A percentile compares a stretch with the other conserved stretches of the same genome.
Evolutionary conservation across 352 stramenopile genomes (phyloP).

Genomic region (Elongisporangium prolatum): DNA sequence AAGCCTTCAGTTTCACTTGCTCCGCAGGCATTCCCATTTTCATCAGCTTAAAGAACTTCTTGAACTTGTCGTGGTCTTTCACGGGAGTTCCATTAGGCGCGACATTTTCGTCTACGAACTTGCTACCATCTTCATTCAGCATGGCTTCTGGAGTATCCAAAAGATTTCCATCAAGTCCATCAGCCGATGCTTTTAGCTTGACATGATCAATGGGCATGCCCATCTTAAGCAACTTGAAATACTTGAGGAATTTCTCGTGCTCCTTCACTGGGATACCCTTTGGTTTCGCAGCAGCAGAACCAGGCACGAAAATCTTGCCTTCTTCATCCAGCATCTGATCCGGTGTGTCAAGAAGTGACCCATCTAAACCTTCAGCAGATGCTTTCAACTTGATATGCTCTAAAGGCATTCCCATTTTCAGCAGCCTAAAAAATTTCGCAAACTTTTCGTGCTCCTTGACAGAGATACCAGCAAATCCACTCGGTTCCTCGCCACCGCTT

Average conservation of each 20-base stretch:
- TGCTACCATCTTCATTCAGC: conserved; percentile 55
- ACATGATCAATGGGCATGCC: conserved; percentile 79
- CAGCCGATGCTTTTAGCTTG: conserved; percentile 65
- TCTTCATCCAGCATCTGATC: conserved; percentile 51
- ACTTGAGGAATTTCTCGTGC: conserved; percentile 71
- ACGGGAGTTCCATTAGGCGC: conserved; percentile 32
- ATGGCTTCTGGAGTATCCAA: conserved; percentile 64
- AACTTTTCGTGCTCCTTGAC: conserved; percentile 90
- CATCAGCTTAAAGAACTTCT: conserved; percentile 73
- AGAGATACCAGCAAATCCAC: conserved; percentile 30
- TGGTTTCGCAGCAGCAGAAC: neutral
- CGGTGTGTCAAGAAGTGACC: conserved; percentile 41
- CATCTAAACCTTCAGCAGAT: conserved; percentile 54
- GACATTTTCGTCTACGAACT: conserved; percentile 13
- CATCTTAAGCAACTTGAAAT: conserved; percentile 82
- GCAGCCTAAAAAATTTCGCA: conserved; percentile 94
- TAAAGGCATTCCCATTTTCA: conserved; percentile 84
- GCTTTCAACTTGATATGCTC: conserved; percentile 90
- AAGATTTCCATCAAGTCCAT: conserved; percentile 87
- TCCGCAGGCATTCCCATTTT: conserved; percentile 78
- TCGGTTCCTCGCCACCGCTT: conserved; percentile 1
- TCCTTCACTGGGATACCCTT: conserved; percentile 51
- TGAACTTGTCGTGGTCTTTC: conserved; percentile 88
- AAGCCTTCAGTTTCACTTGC: conserved; percentile 62
- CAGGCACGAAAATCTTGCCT: conserved; percentile 33